A percentile compares a stretch with the other conserved stretches of the same genome.
Conservation (phyloP, 2,329 filamentous ascomycete species). For the Ceratocystiopsis sp. region DNA sequence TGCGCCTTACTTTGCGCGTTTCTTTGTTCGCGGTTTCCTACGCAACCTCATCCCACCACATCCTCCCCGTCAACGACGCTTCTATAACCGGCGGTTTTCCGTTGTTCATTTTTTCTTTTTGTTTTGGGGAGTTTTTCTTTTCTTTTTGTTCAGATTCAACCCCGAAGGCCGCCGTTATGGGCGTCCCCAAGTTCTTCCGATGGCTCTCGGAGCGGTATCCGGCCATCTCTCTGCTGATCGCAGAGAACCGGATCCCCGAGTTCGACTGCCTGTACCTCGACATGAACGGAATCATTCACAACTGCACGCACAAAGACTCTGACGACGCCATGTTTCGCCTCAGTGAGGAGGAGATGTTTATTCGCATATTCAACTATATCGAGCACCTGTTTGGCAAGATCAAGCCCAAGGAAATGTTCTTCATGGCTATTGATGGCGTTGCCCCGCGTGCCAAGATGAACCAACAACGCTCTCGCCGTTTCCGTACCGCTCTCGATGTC, state of each 20-base stretch:
- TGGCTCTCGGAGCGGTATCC: conserved; percentile 99
- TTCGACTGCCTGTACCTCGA: conserved; percentile 96
- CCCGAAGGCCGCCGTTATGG: conserved; percentile 4
- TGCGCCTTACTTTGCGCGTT: conserved; percentile 1
- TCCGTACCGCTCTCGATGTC: conserved; percentile 81
- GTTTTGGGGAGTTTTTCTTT: not conserved
- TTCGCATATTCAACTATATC: conserved; percentile 99
- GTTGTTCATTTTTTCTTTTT: too few species aligned
- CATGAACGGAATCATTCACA: conserved; percentile 99
- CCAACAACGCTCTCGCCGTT: conserved; percentile 88
- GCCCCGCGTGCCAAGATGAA: conserved; percentile 99
- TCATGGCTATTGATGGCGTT: conserved; percentile 98
- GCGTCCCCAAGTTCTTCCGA: conserved; percentile 83
- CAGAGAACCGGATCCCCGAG: conserved; percentile 96
- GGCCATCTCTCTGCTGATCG: conserved; percentile 93
- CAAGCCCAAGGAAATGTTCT: conserved; percentile 95
- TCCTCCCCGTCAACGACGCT: not conserved
- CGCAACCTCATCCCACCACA: conserved; percentile 1
- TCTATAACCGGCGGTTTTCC: not conserved
- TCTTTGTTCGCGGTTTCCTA: not conserved
- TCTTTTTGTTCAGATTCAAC: not conserved
- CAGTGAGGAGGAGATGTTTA: conserved; percentile 98
- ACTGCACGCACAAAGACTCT: conserved; percentile 94
- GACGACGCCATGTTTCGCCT: conserved; percentile 84
- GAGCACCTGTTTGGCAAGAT: conserved; percentile 98